Percentiles rank a stretch among this genome's conserved stretches.
phyloP scores from a whole-genome alignment of 768 basidiomycete species.

The Tephrocybe sp. region DNA sequence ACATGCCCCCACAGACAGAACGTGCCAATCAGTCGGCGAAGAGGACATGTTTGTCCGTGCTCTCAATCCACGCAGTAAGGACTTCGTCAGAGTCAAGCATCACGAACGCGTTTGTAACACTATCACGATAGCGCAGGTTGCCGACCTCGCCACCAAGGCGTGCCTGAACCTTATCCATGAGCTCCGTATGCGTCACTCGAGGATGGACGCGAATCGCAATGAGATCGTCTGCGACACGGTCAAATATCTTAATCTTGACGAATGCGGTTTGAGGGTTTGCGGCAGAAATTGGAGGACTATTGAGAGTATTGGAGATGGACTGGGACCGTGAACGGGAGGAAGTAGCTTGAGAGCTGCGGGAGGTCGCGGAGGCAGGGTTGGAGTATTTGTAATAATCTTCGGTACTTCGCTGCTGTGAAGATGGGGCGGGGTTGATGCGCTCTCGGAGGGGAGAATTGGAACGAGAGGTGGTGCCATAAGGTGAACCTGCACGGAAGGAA shows the following conservation, averaged over 20 bases:
- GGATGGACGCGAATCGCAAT: constrained; percentile 98
- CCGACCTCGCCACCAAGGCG: constrained; percentile 74
- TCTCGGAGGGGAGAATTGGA: constrained; percentile 38
- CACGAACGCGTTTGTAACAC: constrained; percentile 60
- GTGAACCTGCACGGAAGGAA: constrained; percentile 40
- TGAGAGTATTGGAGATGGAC: constrained; percentile 54
- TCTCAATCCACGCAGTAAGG: constrained; percentile 70
- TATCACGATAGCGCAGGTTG: constrained; percentile 73
- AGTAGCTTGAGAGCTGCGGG: constrained; percentile 52
- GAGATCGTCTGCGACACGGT: constrained; percentile 88
- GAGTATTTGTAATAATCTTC: constrained; percentile 25
- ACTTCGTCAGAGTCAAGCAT: constrained; percentile 62
- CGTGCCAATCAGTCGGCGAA: constrained; percentile 59
- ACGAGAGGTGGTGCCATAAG: constrained; percentile 41
- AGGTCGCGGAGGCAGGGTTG: constrained; percentile 40
- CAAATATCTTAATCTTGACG: constrained; percentile 98
- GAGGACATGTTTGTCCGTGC: constrained; percentile 78
- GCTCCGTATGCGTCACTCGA: constrained; percentile 75
- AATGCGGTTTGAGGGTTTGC: constrained; percentile 82
- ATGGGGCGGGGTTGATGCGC: constrained; percentile 25
- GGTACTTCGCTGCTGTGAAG: constrained; percentile 25
- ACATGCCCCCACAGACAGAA: background rate
- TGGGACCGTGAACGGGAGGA: constrained; percentile 57
- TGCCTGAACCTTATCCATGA: constrained; percentile 90
- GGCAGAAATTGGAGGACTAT: constrained; percentile 72